Conservation (phyloP, 2,329 filamentous ascomycete species). For the Fusarium nisikadoi region DNA sequence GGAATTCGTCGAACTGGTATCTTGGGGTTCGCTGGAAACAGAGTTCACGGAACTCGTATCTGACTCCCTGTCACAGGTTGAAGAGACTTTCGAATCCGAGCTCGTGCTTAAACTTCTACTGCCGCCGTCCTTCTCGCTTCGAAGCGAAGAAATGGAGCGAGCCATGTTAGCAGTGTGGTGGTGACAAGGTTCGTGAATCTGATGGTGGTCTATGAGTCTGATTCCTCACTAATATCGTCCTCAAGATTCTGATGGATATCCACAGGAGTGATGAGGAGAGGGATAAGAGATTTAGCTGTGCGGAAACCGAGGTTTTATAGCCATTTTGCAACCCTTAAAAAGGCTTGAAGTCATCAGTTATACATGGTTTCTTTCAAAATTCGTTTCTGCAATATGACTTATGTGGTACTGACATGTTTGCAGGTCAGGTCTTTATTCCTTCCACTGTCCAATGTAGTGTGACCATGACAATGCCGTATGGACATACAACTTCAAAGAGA, state of each 20-base stretch:
- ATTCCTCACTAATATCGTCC: not conserved
- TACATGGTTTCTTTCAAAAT: not conserved
- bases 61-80: not conserved
- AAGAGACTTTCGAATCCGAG: not conserved
- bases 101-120: not conserved
- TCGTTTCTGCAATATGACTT: not conserved
- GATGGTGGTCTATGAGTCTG: not conserved
- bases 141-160: not conserved
- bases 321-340: not conserved
- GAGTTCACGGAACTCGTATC: not conserved
- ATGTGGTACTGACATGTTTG: not conserved
- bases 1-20: not conserved
- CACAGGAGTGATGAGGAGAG: not conserved
- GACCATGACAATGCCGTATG: not conserved
- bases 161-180: not conserved
- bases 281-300: not conserved
- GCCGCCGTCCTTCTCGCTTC: not conserved
- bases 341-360: not conserved
- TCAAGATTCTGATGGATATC: not conserved
- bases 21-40: not conserved
- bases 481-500: not conserved
- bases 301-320: not conserved
- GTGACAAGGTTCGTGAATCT: no score
- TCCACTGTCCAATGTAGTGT: not conserved
- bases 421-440: not conserved